Evolutionary conservation across 2,329 filamentous ascomycete species (phyloP).

Genomic region (Aureobasidium mangrovei): DNA sequence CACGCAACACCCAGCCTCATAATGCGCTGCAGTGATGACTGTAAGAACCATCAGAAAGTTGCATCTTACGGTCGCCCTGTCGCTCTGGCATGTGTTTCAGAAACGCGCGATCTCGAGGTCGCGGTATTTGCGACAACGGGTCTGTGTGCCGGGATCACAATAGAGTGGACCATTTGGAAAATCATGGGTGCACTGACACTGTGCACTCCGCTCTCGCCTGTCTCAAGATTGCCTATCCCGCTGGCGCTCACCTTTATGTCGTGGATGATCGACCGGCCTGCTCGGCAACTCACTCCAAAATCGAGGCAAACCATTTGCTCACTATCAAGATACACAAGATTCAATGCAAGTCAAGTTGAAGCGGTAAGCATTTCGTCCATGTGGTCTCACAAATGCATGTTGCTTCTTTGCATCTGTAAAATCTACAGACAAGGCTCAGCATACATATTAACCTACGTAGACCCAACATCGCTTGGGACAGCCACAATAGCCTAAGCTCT

Average conservation of each 20-base stretch:
- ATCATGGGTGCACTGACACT: neutral
- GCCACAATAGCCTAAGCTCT: neutral
- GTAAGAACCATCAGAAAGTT: neutral
- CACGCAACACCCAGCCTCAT: neutral
- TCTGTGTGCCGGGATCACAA: conserved; percentile 5
- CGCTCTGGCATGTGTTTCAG: neutral
- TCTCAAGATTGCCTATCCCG: neutral
- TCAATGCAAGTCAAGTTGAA: too few species aligned
- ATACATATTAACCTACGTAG: too few species aligned
- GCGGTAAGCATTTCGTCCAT: too few species aligned
- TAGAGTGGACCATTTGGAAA: conserved; percentile 3
- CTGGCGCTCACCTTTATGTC: neutral
- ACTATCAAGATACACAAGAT: too few species aligned
- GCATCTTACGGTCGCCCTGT: neutral
- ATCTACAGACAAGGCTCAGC: too few species aligned
- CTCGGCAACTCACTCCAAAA: neutral
- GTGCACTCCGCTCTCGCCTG: neutral
- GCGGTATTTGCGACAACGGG: conserved; percentile 8
- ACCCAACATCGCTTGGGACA: too few species aligned
- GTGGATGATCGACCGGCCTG: conserved; percentile 1
- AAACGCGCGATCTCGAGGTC: neutral
- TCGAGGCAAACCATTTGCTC: neutral
- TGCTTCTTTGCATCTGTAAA: too few species aligned
- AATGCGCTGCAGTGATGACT: neutral
- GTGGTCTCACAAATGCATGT: too few species aligned